Conservation (phyloP, 2,329 filamentous ascomycete species). For the Daldinia eschscholtzii region DNA sequence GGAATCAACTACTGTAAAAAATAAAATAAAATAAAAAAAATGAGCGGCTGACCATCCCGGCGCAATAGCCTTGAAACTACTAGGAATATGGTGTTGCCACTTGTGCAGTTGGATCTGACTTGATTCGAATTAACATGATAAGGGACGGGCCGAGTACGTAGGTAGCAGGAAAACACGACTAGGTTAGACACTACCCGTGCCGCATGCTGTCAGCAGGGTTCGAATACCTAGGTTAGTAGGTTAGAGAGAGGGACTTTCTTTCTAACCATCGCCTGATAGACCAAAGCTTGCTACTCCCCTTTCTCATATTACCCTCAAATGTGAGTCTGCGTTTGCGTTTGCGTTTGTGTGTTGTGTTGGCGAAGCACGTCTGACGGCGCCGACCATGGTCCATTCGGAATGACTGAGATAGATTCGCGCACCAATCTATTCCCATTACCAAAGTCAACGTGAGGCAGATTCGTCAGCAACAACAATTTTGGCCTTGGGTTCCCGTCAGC, state of each 20-base stretch:
- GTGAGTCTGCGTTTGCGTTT: too few species aligned
- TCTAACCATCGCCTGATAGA: slow-evolving; percentile 25
- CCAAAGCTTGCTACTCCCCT: not conserved
- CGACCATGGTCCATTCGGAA: slow-evolving; percentile 27
- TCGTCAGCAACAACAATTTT: slow-evolving; percentile 36
- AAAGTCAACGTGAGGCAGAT: slow-evolving; percentile 41
- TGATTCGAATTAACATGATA: slow-evolving; percentile 39
- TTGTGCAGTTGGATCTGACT: slow-evolving; percentile 39
- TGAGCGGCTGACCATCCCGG: slow-evolving; percentile 40
- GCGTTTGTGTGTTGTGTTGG: slow-evolving; percentile 15
- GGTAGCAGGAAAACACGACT: slow-evolving; percentile 9
- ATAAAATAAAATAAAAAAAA: slow-evolving; percentile 19
- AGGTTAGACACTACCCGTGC: slow-evolving; percentile 26
- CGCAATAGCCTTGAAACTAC: slow-evolving; percentile 28
- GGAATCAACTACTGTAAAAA: slow-evolving; percentile 18
- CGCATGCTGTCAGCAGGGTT: slow-evolving; percentile 38
- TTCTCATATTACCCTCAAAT: slow-evolving; percentile 40
- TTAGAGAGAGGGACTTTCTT: slow-evolving; percentile 9
- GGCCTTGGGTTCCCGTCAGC: slow-evolving; percentile 38
- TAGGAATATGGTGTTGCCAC: slow-evolving; percentile 39
- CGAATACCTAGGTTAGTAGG: not conserved
- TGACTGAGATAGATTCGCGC: slow-evolving; percentile 16
- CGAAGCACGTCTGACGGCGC: slow-evolving; percentile 31
- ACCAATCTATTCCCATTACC: slow-evolving; percentile 31
- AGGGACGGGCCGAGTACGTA: slow-evolving; percentile 42